Percentiles rank a stretch among this genome's conserved stretches.
Evolutionary conservation across 2,329 filamentous ascomycete species (phyloP).

Genomic region (Zalaria obscura): DNA sequence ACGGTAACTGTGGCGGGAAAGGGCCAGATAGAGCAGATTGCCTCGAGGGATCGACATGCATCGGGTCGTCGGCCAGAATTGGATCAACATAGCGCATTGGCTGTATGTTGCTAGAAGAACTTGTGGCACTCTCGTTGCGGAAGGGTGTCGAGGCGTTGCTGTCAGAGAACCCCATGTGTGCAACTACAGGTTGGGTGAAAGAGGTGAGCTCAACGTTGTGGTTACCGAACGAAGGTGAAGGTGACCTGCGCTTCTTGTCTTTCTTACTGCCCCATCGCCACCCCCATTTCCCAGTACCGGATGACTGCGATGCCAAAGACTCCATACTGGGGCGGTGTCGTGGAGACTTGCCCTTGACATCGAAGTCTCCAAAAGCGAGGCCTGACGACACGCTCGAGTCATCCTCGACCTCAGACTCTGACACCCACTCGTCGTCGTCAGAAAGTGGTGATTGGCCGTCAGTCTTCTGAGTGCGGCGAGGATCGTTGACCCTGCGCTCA

Average conservation of each 20-base stretch:
- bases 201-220: neutral
- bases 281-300: constrained; percentile 42
- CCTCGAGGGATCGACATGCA: constrained; percentile 40
- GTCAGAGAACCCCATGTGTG: neutral
- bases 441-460: constrained; percentile 14
- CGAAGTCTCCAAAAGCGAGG: constrained; percentile 45
- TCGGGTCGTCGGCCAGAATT: constrained; percentile 50
- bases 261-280: constrained; percentile 44
- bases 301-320: constrained; percentile 38
- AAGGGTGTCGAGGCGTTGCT: constrained; percentile 5
- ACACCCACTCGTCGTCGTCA: constrained; percentile 45
- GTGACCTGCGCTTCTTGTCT: constrained; percentile 19
- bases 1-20: constrained; percentile 15
- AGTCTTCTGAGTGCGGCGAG: constrained; percentile 7
- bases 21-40: constrained; percentile 15
- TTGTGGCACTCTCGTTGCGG: constrained; percentile 30
- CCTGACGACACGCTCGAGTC: constrained; percentile 41
- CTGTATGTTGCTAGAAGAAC: constrained; percentile 28
- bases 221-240: neutral
- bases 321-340: constrained; percentile 32
- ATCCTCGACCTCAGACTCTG: constrained; percentile 40
- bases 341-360: constrained; percentile 18
- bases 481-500: constrained; percentile 10
- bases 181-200: neutral
- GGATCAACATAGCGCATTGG: constrained; percentile 53